Evolutionary conservation across 805 yeast species (phyloP).

Genomic region (Candida krabiensis): DNA sequence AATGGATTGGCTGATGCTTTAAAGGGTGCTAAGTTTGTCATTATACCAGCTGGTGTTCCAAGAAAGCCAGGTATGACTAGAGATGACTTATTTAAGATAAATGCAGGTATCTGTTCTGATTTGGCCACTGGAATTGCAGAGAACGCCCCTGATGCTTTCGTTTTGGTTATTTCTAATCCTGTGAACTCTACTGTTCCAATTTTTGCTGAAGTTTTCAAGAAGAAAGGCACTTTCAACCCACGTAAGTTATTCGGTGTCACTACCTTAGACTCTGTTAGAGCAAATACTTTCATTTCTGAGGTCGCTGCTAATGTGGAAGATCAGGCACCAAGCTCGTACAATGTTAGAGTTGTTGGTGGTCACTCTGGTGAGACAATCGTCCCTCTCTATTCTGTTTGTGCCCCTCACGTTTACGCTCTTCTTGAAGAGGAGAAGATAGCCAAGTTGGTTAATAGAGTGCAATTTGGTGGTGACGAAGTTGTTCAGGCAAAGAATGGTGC

Average conservation of each 20-base stretch:
- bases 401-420: constrained; percentile 27
- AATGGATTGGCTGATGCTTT: constrained; percentile 40
- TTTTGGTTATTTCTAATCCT: constrained; percentile 58
- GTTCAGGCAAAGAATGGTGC: constrained; percentile 93
- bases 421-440: constrained; percentile 42
- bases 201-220: constrained; percentile 57
- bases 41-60: constrained; percentile 64
- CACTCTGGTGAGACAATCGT: constrained; percentile 94
- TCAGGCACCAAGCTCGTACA: constrained; percentile 49
- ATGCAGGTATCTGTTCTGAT: constrained; percentile 52
- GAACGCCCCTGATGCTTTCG: constrained; percentile 49
- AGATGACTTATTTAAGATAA: constrained; percentile 60
- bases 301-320: constrained; percentile 38
- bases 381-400: constrained; percentile 59
- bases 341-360: constrained; percentile 83
- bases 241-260: constrained; percentile 57
- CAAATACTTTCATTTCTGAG: constrained; percentile 75
- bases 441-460: constrained; percentile 78
- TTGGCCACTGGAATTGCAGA: constrained; percentile 53
- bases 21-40: constrained; percentile 46
- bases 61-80: constrained; percentile 68
- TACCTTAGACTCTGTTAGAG: constrained; percentile 60
- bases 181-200: constrained; percentile 63
- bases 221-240: constrained; percentile 52
- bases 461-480: constrained; percentile 88